A percentile compares a stretch with the other conserved stretches of the same genome.
Evolutionary conservation across 2,329 filamentous ascomycete species (phyloP).

Genomic region (Triangularia setosa): DNA sequence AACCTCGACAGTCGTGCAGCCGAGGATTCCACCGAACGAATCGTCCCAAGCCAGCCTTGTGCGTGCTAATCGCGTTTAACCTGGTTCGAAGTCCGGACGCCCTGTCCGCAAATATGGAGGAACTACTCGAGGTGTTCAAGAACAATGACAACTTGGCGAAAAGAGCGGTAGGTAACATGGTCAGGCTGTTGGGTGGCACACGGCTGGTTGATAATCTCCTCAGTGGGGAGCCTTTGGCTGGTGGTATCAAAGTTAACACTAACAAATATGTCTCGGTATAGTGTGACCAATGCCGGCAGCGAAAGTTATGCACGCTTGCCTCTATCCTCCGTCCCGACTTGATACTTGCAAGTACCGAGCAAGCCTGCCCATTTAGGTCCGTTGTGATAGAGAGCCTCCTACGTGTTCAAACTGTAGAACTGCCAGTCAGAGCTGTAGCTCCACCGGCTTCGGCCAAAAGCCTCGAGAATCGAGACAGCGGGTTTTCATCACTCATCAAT

Average conservation of each 20-base stretch:
- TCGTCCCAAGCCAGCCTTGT: background rate
- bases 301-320: constrained; percentile 22
- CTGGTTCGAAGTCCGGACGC: background rate
- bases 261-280: constrained; percentile 19
- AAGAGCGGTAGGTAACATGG: constrained; percentile 19
- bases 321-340: background rate
- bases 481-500: constrained; percentile 58
- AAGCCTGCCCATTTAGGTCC: constrained; percentile 41
- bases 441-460: constrained; percentile 51
- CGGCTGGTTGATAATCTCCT: background rate
- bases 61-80: background rate
- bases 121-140: constrained; percentile 5
- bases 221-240: background rate
- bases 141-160: constrained; percentile 5
- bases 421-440: constrained; percentile 51
- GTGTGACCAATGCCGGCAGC: constrained; percentile 41
- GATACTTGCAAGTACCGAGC: background rate
- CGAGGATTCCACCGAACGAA: background rate
- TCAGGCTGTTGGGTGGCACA: background rate
- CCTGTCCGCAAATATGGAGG: background rate
- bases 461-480: constrained; percentile 53
- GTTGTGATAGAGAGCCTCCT: constrained; percentile 55
- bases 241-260: background rate
- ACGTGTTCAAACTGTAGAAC: constrained; percentile 53
- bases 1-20: background rate